Conservation (phyloP, 2,329 filamentous ascomycete species). For the Trichoderma aggressivum region DNA sequence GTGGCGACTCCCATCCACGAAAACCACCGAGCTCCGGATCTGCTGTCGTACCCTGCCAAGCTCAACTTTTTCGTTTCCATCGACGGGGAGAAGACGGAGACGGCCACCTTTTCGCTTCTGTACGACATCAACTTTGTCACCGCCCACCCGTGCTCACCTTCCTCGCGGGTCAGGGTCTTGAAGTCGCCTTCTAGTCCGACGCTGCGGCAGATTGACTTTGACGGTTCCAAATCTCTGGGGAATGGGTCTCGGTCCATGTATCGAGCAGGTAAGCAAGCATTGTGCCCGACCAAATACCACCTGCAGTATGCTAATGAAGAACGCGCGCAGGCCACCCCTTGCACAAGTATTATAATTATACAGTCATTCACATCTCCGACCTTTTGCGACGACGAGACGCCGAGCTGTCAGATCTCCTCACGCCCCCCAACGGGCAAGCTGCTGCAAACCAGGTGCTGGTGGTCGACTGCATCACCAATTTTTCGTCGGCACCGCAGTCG, state of each 20-base stretch:
- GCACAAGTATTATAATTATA: slow-evolving; percentile 61
- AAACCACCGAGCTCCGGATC: slow-evolving; percentile 32
- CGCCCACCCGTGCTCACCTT: slow-evolving; percentile 61
- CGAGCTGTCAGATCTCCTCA: slow-evolving; percentile 47
- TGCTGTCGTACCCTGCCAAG: slow-evolving; percentile 35
- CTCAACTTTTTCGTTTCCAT: slow-evolving; percentile 36
- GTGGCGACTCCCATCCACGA: slow-evolving; percentile 39
- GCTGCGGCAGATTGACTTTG: slow-evolving; percentile 55
- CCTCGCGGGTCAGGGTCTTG: slow-evolving; percentile 54
- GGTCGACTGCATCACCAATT: slow-evolving; percentile 61
- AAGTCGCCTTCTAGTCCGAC: slow-evolving; percentile 59
- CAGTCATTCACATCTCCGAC: slow-evolving; percentile 56
- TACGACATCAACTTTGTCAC: slow-evolving; percentile 65
- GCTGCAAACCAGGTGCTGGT: slow-evolving; percentile 47
- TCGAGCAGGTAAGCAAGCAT: slow-evolving; percentile 41
- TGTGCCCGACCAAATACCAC: neutral
- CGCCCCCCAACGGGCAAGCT: slow-evolving; percentile 31
- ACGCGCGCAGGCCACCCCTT: slow-evolving; percentile 53
- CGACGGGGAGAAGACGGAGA: slow-evolving; percentile 39
- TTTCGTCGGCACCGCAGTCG: slow-evolving; percentile 46
- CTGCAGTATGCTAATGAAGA: slow-evolving; percentile 1
- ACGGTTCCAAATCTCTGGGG: slow-evolving; percentile 42
- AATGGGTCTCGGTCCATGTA: slow-evolving; percentile 46
- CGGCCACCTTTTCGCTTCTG: slow-evolving; percentile 45
- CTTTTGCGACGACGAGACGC: slow-evolving; percentile 48